Conservation (phyloP, 768 basidiomycete species). For the Boletus reticulatus region DNA sequence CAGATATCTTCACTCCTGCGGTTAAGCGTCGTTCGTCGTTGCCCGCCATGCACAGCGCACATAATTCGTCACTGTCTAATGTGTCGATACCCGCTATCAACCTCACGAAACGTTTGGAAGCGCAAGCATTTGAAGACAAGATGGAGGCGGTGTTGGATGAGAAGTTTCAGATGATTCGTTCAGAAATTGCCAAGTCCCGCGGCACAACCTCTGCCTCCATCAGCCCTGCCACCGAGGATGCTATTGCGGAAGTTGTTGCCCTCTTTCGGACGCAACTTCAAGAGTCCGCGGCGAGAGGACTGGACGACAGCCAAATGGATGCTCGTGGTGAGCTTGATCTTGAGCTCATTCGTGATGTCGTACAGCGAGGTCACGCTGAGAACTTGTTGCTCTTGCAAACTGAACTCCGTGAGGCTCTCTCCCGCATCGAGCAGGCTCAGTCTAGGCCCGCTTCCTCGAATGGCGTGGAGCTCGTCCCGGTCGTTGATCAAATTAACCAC, state of each 20-base stretch:
- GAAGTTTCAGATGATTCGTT: constrained; percentile 54
- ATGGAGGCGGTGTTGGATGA: constrained; percentile 67
- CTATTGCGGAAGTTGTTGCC: constrained; percentile 63
- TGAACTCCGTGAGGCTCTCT: constrained; percentile 54
- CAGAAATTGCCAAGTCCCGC: constrained; percentile 35
- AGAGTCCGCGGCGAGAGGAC: constrained; percentile 53
- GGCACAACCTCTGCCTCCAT: constrained; percentile 29
- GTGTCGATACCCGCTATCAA: constrained; percentile 47
- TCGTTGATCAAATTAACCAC: constrained; percentile 58
- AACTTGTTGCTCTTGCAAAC: constrained; percentile 54
- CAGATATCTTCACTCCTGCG: constrained; percentile 45
- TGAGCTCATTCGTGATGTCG: constrained; percentile 65
- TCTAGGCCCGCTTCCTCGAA: constrained; percentile 9
- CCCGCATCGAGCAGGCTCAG: constrained; percentile 37
- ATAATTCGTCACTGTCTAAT: constrained; percentile 44
- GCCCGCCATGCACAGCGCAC: constrained; percentile 49
- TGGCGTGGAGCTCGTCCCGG: constrained; percentile 36
- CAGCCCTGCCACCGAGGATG: constrained; percentile 52
- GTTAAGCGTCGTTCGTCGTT: constrained; percentile 55
- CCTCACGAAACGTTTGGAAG: constrained; percentile 54
- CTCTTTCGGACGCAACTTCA: constrained; percentile 68
- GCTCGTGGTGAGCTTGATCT: constrained; percentile 78
- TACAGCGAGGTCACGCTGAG: constrained; percentile 67
- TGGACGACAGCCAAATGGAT: constrained; percentile 65
- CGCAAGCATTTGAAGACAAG: constrained; percentile 59